A percentile compares a stretch with the other conserved stretches of the same genome.
Conservation (phyloP, 345 rosid genomes). For the Salix dunnii region DNA sequence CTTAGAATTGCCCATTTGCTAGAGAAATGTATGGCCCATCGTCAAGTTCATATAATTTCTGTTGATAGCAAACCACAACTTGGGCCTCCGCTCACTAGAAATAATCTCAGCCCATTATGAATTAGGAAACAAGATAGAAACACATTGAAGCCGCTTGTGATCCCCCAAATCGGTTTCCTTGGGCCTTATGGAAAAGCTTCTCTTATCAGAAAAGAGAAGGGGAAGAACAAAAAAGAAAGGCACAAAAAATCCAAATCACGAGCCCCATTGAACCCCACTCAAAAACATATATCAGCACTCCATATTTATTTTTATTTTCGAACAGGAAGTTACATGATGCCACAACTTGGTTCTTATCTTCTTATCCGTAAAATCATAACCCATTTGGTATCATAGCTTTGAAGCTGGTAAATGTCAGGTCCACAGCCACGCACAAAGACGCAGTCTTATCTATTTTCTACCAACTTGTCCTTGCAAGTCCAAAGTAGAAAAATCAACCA, state of each 20-base stretch:
- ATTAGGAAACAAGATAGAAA: no score
- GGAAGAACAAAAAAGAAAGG: neutral
- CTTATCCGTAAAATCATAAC: conserved; percentile 19
- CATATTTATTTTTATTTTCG: neutral
- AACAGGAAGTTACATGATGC: neutral
- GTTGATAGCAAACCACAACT: neutral
- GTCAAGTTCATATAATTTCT: neutral
- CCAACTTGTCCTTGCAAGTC: conserved; percentile 6
- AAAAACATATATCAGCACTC: neutral
- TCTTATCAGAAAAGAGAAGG: neutral
- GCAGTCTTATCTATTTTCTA: conserved; percentile 8
- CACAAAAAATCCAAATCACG: neutral
- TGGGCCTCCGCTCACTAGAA: neutral
- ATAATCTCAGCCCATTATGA: no score
- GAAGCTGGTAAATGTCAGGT: conserved; percentile 29
- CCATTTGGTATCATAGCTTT: conserved; percentile 14
- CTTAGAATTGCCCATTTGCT: neutral
- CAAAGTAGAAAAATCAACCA: neutral
- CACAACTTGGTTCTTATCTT: conserved; percentile 24
- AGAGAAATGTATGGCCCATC: neutral
- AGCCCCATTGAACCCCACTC: neutral
- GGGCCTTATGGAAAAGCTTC: neutral
- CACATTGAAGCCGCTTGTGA: no score
- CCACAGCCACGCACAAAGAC: conserved; percentile 22
- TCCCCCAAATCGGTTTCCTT: no score